These are phyloP conservation scores for Termitomyces sp. DNA, from an alignment of 768 basidiomycete genomes.

Conservation along the genomic window DNA sequence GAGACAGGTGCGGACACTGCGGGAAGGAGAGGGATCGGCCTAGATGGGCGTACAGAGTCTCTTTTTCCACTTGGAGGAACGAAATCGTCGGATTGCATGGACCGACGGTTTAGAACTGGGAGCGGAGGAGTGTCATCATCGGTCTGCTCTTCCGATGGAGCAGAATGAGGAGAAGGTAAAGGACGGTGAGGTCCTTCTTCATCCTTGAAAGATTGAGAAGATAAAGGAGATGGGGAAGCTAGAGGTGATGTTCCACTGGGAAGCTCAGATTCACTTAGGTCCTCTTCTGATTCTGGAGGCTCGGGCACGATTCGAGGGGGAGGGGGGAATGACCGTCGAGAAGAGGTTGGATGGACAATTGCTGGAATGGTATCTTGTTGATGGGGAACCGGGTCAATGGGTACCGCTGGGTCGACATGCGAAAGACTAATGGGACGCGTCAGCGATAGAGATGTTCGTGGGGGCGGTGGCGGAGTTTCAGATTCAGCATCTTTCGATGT, in stretches of 20 bases:
- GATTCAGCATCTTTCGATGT: constrained; percentile 3
- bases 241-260: background rate
- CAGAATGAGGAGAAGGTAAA: constrained; percentile 8
- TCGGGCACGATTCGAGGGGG: constrained; percentile 22
- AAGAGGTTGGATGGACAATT: background rate
- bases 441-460: constrained; percentile 7
- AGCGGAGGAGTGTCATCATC: constrained; percentile 16
- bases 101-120: constrained; percentile 15
- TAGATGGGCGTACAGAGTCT: constrained; percentile 7
- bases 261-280: constrained; percentile 9
- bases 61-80: background rate
- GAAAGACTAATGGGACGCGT: constrained; percentile 9
- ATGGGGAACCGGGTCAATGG: constrained; percentile 4
- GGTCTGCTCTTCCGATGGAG: constrained; percentile 5
- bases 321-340: constrained; percentile 12
- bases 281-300: constrained; percentile 22
- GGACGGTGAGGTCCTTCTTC: constrained; percentile 11
- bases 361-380: background rate
- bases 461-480: constrained; percentile 3
- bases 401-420: constrained; percentile 6
- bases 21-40: constrained; percentile 14
- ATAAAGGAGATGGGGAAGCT: background rate
- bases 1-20: constrained; percentile 7
- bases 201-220: constrained; percentile 9
- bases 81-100: constrained; percentile 3